Base-by-base conservation (phyloP, 2,329 filamentous ascomycete species). In the Thelonectria blattea region DNA sequence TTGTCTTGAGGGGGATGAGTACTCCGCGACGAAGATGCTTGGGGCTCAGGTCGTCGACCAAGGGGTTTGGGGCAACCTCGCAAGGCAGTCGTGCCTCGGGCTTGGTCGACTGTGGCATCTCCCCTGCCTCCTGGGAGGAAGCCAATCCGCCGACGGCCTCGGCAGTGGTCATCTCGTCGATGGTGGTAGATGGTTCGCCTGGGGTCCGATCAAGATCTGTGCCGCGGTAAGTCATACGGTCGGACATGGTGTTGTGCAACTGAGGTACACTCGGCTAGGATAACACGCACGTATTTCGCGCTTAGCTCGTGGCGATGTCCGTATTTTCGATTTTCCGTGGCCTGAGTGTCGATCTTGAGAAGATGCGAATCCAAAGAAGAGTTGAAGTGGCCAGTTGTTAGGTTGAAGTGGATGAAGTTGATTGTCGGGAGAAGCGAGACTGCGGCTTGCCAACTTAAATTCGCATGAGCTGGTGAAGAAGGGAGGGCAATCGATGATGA, bases 1-100 rank as follows among this genome's bases (percentile, higher is more conserved):
- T 85, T 4, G 88, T 89, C 75, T 88, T 89, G 49, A 90, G 78
- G 30, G 86, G 85, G 45, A 88, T 83, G 47, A 90, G 73, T 32
- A 85, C 81, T 15, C 83, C 83, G 18, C 75, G 75, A 17, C 79
- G 73, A 22, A 79, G 66, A 20, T 80, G 73, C 1, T 71, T 58
- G 3, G 71, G 62, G 32, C 72, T 74, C 10, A 80, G 65, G 22
- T 75, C 70, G 46, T 79, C 73, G 17, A 78, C 71, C 41, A 80
- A 64, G 11, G 73, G 73, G 52, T 79, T 79, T n/a, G 76, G 65
- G 30, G 71, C 53, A 32, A 74, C 57, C 52, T 69, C 66, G 27
- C 54, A 62, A n/a, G 69, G 69, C 4, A 62, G 69, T 14, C 55
- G 61, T 30, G 57, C 47, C 55, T 71, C 69, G 12, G 60, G 52